phyloP scores from a whole-genome alignment of 2,329 filamentous ascomycete species.

The Beauveria australis region DNA sequence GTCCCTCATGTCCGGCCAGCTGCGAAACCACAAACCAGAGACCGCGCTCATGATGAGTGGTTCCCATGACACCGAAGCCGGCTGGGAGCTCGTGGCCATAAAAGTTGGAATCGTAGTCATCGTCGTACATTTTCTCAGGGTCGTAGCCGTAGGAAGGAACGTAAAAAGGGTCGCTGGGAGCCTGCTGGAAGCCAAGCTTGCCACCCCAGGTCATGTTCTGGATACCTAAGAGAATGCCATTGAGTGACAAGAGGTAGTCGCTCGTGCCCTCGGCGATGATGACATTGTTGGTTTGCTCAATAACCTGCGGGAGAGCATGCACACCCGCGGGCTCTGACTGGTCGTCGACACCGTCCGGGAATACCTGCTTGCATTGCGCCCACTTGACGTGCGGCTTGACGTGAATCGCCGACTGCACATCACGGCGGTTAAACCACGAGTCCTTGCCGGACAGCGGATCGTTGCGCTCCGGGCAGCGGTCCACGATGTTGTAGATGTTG shows the following conservation, averaged over 20 bases:
- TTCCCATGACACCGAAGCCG: conserved; percentile 60
- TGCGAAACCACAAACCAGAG: conserved; percentile 62
- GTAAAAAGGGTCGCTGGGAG: conserved; percentile 55
- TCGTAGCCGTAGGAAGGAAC: conserved; percentile 40
- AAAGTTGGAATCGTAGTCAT: conserved; percentile 16
- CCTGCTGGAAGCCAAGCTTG: conserved; percentile 56
- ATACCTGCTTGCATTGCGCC: conserved; percentile 42
- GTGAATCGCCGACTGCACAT: conserved; percentile 62
- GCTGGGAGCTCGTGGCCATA: conserved; percentile 39
- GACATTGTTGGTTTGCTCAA: conserved; percentile 64
- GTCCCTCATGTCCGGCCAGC: conserved; percentile 58
- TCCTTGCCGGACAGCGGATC: conserved; percentile 63
- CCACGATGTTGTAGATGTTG: conserved; percentile 65
- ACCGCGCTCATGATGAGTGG: conserved; percentile 63
- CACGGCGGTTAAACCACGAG: conserved; percentile 64
- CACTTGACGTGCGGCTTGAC: conserved; percentile 44
- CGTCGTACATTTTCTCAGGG: conserved; percentile 34
- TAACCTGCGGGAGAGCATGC: conserved; percentile 57
- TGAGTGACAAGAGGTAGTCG: conserved; percentile 59
- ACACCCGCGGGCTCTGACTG: conserved; percentile 34
- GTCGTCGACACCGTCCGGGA: conserved; percentile 35
- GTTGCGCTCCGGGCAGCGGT: conserved; percentile 62
- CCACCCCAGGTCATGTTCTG: conserved; percentile 80
- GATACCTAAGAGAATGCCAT: conserved; percentile 62
- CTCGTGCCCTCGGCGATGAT: conserved; percentile 65